phyloP scores from a whole-genome alignment of 2,329 filamentous ascomycete genomes.

The Neonectria hederae region DNA sequence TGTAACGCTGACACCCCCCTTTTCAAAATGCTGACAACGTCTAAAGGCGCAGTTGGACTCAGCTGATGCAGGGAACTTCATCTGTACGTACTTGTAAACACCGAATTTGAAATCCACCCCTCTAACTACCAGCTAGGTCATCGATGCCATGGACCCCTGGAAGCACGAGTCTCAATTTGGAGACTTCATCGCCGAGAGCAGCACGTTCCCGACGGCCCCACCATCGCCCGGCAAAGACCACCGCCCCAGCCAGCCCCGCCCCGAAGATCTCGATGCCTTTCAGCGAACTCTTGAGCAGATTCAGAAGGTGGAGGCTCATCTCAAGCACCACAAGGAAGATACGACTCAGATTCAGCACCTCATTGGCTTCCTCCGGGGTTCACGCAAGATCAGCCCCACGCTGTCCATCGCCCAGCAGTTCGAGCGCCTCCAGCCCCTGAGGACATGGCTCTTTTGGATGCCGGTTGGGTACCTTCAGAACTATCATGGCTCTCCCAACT shows the following conservation, averaged over 20 bases:
- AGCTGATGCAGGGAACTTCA: slow-evolving; percentile 89
- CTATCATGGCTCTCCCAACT: slow-evolving; percentile 77
- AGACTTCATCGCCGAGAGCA: slow-evolving; percentile 83
- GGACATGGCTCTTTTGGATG: slow-evolving; percentile 96
- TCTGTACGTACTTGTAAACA: slow-evolving; percentile 68
- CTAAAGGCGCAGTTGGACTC: slow-evolving; percentile 88
- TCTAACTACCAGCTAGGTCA: slow-evolving; percentile 65
- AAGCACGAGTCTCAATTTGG: slow-evolving; percentile 88
- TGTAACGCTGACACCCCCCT: slow-evolving; percentile 7
- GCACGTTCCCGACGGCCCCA: slow-evolving; percentile 74
- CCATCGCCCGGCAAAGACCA: slow-evolving; percentile 69
- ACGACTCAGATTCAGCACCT: slow-evolving; percentile 74
- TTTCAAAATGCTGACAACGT: slow-evolving; percentile 40
- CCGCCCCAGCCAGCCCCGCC: slow-evolving; percentile 69
- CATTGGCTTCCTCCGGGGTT: slow-evolving; percentile 75
- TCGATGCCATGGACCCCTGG: slow-evolving; percentile 91
- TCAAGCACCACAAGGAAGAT: slow-evolving; percentile 76
- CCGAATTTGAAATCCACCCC: slow-evolving; percentile 4
- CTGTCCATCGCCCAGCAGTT: slow-evolving; percentile 86
- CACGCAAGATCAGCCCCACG: slow-evolving; percentile 74
- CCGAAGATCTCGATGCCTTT: slow-evolving; percentile 76
- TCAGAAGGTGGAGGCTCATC: slow-evolving; percentile 71
- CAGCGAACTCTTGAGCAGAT: slow-evolving; percentile 74
- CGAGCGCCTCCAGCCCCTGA: slow-evolving; percentile 84
- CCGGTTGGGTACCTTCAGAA: slow-evolving; percentile 85